These are phyloP conservation scores for Lactarius pseudohatsudake DNA, from an alignment of 768 basidiomycete genomes.

Conservation along the genomic window DNA sequence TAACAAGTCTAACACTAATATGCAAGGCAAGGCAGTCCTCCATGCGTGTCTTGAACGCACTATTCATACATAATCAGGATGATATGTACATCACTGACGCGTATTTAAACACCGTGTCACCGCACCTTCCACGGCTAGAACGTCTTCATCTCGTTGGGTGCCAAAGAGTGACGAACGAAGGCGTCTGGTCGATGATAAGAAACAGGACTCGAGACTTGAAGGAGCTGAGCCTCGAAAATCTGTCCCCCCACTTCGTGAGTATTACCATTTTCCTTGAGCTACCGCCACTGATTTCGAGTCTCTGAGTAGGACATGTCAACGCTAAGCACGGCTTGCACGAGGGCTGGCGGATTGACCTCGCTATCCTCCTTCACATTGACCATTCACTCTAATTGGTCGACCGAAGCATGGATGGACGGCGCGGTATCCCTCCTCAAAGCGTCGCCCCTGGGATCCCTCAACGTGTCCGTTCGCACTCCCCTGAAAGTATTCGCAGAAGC, in stretches of 20 bases:
- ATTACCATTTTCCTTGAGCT: slow-evolving; percentile 14
- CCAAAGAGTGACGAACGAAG: slow-evolving; percentile 61
- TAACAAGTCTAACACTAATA: slow-evolving; percentile 61
- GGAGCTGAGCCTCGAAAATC: slow-evolving; percentile 58
- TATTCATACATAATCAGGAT: slow-evolving; percentile 40
- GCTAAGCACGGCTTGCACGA: slow-evolving; percentile 44
- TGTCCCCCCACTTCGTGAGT: slow-evolving; percentile 61
- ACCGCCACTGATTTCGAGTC: not conserved
- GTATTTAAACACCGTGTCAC: slow-evolving; percentile 50
- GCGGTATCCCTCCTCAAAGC: slow-evolving; percentile 44
- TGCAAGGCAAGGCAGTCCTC: slow-evolving; percentile 55
- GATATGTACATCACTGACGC: slow-evolving; percentile 60
- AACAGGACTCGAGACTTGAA: slow-evolving; percentile 48
- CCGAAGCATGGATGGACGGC: slow-evolving; percentile 44
- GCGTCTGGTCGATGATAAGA: slow-evolving; percentile 53
- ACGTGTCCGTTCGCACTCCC: slow-evolving; percentile 43
- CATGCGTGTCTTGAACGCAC: not conserved
- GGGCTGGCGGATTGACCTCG: slow-evolving; percentile 40
- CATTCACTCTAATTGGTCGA: slow-evolving; percentile 36
- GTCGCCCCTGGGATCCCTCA: slow-evolving; percentile 57
- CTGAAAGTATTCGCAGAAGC: slow-evolving; percentile 37
- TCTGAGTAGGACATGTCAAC: slow-evolving; percentile 50
- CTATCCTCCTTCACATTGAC: slow-evolving; percentile 62
- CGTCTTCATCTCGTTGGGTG: slow-evolving; percentile 67
- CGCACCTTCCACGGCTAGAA: slow-evolving; percentile 50